A percentile compares a stretch with the other conserved stretches of the same genome.
These are phyloP conservation scores for Spatholobus suberectus DNA, from an alignment of 306 rosid species.

Conservation along the genomic window DNA sequence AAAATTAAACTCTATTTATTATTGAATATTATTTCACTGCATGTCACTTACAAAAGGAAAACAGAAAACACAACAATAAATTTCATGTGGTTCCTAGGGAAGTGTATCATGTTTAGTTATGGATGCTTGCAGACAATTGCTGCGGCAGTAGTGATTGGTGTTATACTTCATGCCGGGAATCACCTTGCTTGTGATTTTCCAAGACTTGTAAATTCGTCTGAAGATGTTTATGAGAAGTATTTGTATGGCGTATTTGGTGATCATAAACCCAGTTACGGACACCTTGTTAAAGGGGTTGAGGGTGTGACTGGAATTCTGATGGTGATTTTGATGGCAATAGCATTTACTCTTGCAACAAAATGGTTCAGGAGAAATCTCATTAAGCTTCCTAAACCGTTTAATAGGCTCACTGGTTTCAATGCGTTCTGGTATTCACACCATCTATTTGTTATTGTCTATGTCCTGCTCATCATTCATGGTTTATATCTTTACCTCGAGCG, in stretches of 20 bases:
- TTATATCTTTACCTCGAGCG: conserved; percentile 67
- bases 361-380: conserved; percentile 77
- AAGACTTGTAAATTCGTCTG: conserved; percentile 53
- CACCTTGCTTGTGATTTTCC: conserved; percentile 97
- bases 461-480: conserved; percentile 85
- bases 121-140: conserved; percentile 67
- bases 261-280: conserved; percentile 62
- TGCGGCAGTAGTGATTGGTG: conserved; percentile 79
- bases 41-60: neutral
- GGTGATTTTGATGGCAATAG: conserved; percentile 79
- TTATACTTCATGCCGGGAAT: conserved; percentile 82
- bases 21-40: neutral
- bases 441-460: conserved; percentile 85
- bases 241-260: conserved; percentile 62
- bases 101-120: neutral
- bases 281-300: conserved; percentile 70
- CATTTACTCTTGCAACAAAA: conserved; percentile 86
- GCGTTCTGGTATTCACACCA: conserved; percentile 99
- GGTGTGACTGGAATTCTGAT: conserved; percentile 90
- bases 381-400: conserved; percentile 86
- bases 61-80: neutral
- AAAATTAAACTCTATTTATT: neutral
- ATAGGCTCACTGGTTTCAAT: conserved; percentile 87
- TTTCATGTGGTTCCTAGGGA: neutral
- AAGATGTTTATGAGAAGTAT: conserved; percentile 12